A percentile compares a stretch with the other conserved stretches of the same genome.
phyloP scores from a whole-genome alignment of 2,329 filamentous ascomycete genomes.

The Diplodia seriata region DNA sequence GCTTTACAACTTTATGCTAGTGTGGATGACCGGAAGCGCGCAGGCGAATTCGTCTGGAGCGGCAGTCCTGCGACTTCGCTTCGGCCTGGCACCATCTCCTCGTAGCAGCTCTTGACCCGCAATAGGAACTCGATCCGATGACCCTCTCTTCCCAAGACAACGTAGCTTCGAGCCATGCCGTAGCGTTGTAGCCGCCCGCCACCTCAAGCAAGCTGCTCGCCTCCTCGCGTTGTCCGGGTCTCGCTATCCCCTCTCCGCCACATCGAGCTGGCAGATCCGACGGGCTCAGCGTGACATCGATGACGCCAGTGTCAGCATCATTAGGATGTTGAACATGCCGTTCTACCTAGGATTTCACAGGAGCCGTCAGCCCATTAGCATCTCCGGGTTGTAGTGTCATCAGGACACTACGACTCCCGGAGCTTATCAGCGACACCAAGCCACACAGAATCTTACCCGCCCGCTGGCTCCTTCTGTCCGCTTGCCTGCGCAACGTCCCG shows the following conservation, averaged over 20 bases:
- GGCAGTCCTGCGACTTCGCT: slow-evolving; percentile 26
- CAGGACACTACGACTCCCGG: not conserved
- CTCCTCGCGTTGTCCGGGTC: not conserved
- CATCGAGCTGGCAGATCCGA: not conserved
- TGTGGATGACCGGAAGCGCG: slow-evolving; percentile 8
- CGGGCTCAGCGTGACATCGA: not conserved
- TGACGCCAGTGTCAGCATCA: not conserved
- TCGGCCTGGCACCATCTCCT: slow-evolving; percentile 13
- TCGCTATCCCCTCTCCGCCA: slow-evolving; percentile 2
- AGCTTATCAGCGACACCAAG: slow-evolving; percentile 25
- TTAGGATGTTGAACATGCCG: not conserved
- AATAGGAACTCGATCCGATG: slow-evolving; percentile 25
- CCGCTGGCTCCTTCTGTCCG: slow-evolving; percentile 16
- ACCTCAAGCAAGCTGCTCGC: not conserved
- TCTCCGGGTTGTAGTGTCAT: slow-evolving; percentile 8
- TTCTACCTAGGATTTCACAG: slow-evolving; percentile 16
- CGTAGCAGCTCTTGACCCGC: slow-evolving; percentile 7
- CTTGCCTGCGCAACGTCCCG: slow-evolving; percentile 25
- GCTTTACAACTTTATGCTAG: slow-evolving; percentile 17
- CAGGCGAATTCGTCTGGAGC: slow-evolving; percentile 24
- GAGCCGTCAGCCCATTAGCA: slow-evolving; percentile 5
- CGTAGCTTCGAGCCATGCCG: slow-evolving; percentile 8
- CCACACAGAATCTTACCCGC: slow-evolving; percentile 22
- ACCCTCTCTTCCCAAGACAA: not conserved
- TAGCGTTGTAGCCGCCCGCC: not conserved